Evolutionary conservation across 768 basidiomycete species (phyloP), one percentile per base, ranked within the genome.

Genomic region (Xerocomus brunneocitrinus): DNA sequence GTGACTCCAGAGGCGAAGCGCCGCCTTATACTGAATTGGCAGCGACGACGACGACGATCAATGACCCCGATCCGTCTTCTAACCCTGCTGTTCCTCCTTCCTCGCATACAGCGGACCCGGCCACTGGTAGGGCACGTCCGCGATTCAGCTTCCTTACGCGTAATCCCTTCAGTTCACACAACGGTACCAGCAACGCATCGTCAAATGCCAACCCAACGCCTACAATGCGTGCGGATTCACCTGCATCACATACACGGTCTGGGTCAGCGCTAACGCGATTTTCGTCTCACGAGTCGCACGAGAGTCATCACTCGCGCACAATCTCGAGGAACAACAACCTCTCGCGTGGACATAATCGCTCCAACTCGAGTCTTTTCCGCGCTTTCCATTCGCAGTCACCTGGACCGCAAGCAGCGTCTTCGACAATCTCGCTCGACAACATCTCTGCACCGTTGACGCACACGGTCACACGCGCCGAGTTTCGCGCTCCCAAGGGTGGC

Each of bases 361-460:
- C 69, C 16, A 59, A 51, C 22, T 74, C 74, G 35, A 55, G 46
- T 27, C 55, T 63, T 30, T 38, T 61, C 12, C 79, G 38, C 73
- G 80, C 44, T 0, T 50, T 55, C 74, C 81, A 65, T 73, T 73
- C 56, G 75, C 79, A 42, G 63, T 67, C 34, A 27, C 71, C 73
- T 50, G 54, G 46, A 9, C 24, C 35, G 69, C 73, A 50, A 8
- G 75, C 83, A 44, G 81, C 76, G 32, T 87, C 87, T 8, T 87
- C 87, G 19, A 72, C 78, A 49, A 82, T 89, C 52, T 89, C 89
- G 16, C 73, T 90, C 34, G 75, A 82, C 58, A 87, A 80, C 9
- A 91, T 92, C 53, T 89, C 87, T 5, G 64, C 86, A 5, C 90
- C 90, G 7, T 78, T 92, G 8, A 77, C 83, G 6, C 87, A 92